Percentiles rank a stretch among this genome's conserved stretches.
Conservation (phyloP, 345 rosid species). For the Raphanus raphanistrum region DNA sequence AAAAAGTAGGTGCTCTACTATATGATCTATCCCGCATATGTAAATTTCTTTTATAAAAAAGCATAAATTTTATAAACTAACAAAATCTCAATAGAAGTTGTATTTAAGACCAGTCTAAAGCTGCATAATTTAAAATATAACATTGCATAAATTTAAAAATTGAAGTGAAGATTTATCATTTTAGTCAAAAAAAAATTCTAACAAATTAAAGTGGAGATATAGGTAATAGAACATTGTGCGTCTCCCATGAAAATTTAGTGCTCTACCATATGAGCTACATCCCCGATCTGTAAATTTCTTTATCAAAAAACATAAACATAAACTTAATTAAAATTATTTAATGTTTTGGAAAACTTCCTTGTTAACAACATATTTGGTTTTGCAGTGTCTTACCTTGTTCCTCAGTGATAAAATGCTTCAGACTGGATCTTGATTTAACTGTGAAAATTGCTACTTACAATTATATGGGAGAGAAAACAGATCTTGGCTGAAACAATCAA, state of each 20-base stretch:
- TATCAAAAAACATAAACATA: no score
- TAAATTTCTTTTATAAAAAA: no score
- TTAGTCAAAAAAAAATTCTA: no score
- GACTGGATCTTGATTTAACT: not conserved
- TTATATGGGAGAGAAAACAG: not conserved
- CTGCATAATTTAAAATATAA: no score
- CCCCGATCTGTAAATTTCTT: not conserved
- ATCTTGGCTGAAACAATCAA: not conserved
- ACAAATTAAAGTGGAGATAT: conserved; percentile 18
- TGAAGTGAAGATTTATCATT: no score
- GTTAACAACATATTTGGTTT: not conserved
- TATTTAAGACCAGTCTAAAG: no score
- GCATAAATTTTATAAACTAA: no score
- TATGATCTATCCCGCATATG: conserved; percentile 32
- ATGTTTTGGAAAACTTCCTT: not conserved
- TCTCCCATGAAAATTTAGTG: conserved; percentile 96
- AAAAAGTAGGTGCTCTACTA: conserved; percentile 96
- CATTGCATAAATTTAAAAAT: no score
- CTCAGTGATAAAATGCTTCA: not conserved
- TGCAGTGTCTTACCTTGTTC: not conserved
- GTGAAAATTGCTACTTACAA: not conserved
- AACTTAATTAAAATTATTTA: no score
- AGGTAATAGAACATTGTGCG: conserved; percentile 47
- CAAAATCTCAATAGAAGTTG: no score
- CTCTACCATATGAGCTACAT: conserved; percentile 66